These are phyloP conservation scores for Exophiala alcalophila DNA, from an alignment of 2,329 filamentous ascomycete species.

Conservation along the genomic window DNA sequence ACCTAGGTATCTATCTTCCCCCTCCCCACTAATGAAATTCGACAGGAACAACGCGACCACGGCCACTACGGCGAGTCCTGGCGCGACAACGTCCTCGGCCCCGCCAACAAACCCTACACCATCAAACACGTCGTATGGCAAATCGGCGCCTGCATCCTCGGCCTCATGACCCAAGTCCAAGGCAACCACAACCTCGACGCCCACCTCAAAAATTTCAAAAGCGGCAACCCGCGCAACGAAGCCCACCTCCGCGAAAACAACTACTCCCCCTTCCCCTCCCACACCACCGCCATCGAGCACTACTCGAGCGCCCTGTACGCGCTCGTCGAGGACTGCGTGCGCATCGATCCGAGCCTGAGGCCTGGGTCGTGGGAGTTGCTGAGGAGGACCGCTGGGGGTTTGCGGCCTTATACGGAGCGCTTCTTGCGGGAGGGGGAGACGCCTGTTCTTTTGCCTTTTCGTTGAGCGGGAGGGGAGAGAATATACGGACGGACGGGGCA, in stretches of 20 bases:
- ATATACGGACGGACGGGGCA: no score
- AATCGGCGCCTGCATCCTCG: conserved; percentile 20
- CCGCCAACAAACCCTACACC: conserved; percentile 7
- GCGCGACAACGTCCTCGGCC: conserved; percentile 11
- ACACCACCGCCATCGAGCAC: background rate
- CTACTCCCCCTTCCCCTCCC: conserved; percentile 13
- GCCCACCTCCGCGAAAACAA: conserved; percentile 1
- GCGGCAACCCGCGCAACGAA: no score
- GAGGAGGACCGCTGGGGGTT: conserved; percentile 3
- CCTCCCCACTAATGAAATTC: background rate
- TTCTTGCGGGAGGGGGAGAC: no score
- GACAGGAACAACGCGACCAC: conserved; percentile 19
- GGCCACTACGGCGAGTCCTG: conserved; percentile 17
- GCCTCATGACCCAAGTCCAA: conserved; percentile 15
- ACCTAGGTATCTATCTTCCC: no score
- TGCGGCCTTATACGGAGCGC: conserved; percentile 8
- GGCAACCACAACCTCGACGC: conserved; percentile 14
- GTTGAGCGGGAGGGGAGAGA: no score
- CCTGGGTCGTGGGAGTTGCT: conserved; percentile 7
- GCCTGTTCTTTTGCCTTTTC: no score
- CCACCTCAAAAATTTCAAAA: conserved; percentile 5
- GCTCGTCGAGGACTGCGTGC: conserved; percentile 16
- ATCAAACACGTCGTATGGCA: conserved; percentile 23
- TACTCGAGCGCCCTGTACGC: conserved; percentile 12
- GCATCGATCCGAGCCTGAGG: conserved; percentile 11